Evolutionary conservation across 306 rosid species (phyloP).

Genomic region (Vicia villosa): DNA sequence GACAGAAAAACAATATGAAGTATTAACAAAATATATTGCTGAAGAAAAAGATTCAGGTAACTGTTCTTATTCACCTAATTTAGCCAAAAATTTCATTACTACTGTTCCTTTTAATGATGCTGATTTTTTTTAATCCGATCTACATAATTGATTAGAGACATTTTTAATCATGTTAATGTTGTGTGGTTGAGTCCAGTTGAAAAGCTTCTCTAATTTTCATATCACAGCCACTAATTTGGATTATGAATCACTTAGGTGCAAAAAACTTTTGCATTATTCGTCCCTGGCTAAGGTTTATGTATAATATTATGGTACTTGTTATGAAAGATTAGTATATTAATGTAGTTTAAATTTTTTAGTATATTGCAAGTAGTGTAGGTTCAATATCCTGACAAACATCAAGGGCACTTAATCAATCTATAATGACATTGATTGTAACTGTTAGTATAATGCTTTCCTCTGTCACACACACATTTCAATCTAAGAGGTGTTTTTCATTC

Average conservation of each 20-base stretch:
- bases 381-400: not conserved
- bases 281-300: not conserved
- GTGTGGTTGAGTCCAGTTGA: not conserved
- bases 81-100: not conserved
- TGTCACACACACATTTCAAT: slow-evolving; percentile 8
- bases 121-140: too few species aligned
- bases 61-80: not conserved
- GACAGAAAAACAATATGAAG: not conserved
- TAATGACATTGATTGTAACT: not conserved
- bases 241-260: not conserved
- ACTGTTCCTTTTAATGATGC: too few species aligned
- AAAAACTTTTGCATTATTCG: not conserved
- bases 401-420: too few species aligned
- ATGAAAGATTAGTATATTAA: not conserved
- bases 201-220: not conserved
- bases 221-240: not conserved
- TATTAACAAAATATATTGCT: not conserved
- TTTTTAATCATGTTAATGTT: not conserved
- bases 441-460: not conserved
- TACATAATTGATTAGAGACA: not conserved
- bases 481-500: not conserved
- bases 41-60: not conserved
- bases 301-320: not conserved
- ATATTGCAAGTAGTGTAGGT: not conserved
- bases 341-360: not conserved